These are phyloP conservation scores for Didymella segeticola DNA, from an alignment of 2,329 filamentous ascomycete species.

Conservation along the genomic window DNA sequence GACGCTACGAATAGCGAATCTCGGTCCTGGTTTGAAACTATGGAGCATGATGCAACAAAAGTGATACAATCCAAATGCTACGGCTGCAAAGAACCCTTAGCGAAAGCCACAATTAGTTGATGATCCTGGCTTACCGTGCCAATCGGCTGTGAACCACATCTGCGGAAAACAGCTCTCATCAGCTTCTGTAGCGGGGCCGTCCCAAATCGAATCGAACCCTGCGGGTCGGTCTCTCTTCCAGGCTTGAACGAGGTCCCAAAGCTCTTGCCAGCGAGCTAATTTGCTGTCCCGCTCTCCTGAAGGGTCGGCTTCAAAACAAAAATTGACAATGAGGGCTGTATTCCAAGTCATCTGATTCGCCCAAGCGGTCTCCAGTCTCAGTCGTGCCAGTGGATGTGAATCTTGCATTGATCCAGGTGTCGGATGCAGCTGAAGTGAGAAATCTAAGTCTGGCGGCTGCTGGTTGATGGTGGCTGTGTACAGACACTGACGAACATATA, in stretches of 20 bases:
- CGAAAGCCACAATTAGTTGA: neutral
- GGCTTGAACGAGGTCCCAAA: constrained; percentile 33
- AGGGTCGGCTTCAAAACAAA: constrained; percentile 33
- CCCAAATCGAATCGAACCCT: constrained; percentile 41
- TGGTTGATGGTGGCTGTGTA: constrained; percentile 44
- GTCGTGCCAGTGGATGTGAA: constrained; percentile 31
- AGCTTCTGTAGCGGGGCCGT: constrained; percentile 18
- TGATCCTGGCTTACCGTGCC: constrained; percentile 33
- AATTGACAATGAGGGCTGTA: constrained; percentile 39
- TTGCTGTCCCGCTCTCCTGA: constrained; percentile 19
- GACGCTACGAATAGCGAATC: constrained; percentile 34
- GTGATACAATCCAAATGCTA: constrained; percentile 38
- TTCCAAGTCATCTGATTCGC: constrained; percentile 45
- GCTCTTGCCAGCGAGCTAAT: constrained; percentile 27
- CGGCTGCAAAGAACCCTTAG: constrained; percentile 18
- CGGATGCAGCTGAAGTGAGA: constrained; percentile 35
- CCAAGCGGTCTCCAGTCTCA: constrained; percentile 42
- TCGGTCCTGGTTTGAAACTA: constrained; percentile 38
- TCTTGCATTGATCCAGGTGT: constrained; percentile 30
- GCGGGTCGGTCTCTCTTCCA: constrained; percentile 34
- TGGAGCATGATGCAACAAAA: constrained; percentile 41
- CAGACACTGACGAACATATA: constrained; percentile 44
- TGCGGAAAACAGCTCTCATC: constrained; percentile 29
- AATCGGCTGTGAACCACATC: constrained; percentile 40
- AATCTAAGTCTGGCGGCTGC: constrained; percentile 39